Conservation (phyloP, 805 yeast species). For the Saturnispora serradocipensis region DNA sequence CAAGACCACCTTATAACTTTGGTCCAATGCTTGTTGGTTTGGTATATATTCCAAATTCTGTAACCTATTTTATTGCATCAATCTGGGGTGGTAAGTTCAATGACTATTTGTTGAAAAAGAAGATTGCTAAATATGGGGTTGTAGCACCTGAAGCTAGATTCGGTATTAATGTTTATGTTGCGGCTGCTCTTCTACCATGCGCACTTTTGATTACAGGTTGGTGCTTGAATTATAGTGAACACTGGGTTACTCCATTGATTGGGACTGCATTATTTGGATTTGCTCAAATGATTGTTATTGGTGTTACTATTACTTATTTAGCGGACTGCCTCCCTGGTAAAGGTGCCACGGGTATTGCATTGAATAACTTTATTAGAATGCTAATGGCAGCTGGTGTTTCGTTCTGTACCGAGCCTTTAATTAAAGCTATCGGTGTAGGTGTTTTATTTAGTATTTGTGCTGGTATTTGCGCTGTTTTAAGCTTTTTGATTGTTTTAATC, state of each 20-base stretch:
- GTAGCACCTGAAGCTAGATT: slow-evolving; percentile 71
- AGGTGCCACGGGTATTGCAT: slow-evolving; percentile 84
- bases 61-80: slow-evolving; percentile 66
- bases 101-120: slow-evolving; percentile 46
- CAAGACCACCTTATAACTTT: slow-evolving; percentile 62
- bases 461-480: slow-evolving; percentile 40
- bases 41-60: slow-evolving; percentile 75
- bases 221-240: slow-evolving; percentile 56
- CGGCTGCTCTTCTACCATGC: slow-evolving; percentile 53
- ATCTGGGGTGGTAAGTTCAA: slow-evolving; percentile 77
- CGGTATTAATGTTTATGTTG: slow-evolving; percentile 62
- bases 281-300: slow-evolving; percentile 77
- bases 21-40: slow-evolving; percentile 58
- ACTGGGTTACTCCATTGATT: slow-evolving; percentile 72
- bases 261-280: slow-evolving; percentile 80
- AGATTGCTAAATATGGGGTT: slow-evolving; percentile 51
- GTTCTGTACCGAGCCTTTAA: slow-evolving; percentile 64
- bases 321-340: slow-evolving; percentile 81
- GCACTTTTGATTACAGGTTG: slow-evolving; percentile 73
- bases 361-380: slow-evolving; percentile 69
- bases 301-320: slow-evolving; percentile 69
- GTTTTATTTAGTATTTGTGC: slow-evolving; percentile 59
- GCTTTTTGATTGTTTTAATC: slow-evolving; percentile 35
- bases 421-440: slow-evolving; percentile 61
- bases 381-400: slow-evolving; percentile 68